phyloP scores from a whole-genome alignment of 83 land plant genomes.

The Picea mariana region DNA sequence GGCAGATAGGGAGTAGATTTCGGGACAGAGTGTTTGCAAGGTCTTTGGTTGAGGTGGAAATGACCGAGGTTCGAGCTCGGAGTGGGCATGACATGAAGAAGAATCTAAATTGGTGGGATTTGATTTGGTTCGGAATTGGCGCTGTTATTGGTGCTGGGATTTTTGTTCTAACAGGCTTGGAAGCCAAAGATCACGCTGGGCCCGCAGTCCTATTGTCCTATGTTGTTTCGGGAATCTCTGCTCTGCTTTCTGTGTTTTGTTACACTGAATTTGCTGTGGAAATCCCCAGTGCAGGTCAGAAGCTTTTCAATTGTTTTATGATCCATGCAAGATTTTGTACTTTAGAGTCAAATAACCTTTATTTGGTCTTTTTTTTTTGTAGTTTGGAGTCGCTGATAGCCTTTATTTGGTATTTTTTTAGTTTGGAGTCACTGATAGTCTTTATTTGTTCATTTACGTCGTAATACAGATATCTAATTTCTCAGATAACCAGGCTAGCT shows the following conservation, averaged over 20 bases:
- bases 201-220: conserved; percentile 87
- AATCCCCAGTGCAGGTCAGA: conserved; percentile 61
- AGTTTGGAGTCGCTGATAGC: no score
- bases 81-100: conserved; percentile 36
- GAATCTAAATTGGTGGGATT: conserved; percentile 44
- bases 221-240: conserved; percentile 82
- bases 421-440: no score
- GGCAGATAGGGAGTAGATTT: no score
- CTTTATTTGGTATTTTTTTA: no score
- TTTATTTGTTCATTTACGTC: no score
- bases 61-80: conserved; percentile 23
- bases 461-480: no score
- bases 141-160: conserved; percentile 54
- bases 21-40: background rate
- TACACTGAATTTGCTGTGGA: conserved; percentile 86
- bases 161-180: conserved; percentile 49
- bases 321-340: no score
- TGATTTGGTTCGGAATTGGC: conserved; percentile 49
- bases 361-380: no score
- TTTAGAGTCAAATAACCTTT: no score
- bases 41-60: conserved; percentile 15
- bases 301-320: no score
- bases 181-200: conserved; percentile 49
- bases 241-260: conserved; percentile 92
- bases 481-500: no score